Evolutionary conservation across 331 rosid genomes (phyloP).

Genomic region (Malus hybrid): DNA sequence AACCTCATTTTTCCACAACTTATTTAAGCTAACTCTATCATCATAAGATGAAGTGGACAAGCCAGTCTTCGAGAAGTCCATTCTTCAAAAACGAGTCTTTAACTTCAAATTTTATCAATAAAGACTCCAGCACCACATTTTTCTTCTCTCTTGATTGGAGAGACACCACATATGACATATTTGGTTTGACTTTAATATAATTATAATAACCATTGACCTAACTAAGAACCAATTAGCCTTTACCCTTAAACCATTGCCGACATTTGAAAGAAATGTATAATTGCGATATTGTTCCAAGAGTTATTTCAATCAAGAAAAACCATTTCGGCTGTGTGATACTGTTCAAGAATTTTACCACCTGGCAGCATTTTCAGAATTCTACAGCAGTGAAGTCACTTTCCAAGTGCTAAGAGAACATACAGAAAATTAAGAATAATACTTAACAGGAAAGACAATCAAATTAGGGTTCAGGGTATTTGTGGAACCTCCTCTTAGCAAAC

Average conservation of each 20-base stretch:
- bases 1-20: too few relatives aligned
- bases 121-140: too few relatives aligned
- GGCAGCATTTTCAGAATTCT: neutral
- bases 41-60: too few relatives aligned
- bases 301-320: neutral
- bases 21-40: too few relatives aligned
- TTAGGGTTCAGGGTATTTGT: neutral
- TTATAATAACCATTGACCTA: too few relatives aligned
- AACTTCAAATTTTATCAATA: too few relatives aligned
- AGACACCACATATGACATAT: too few relatives aligned
- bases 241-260: neutral
- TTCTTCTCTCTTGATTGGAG: too few relatives aligned
- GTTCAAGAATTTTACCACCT: neutral
- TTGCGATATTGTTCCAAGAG: neutral
- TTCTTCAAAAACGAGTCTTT: too few relatives aligned
- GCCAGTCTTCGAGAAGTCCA: too few relatives aligned
- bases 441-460: neutral
- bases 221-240: neutral
- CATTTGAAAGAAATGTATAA: neutral
- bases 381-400: neutral
- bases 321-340: neutral
- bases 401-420: neutral
- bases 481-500: neutral
- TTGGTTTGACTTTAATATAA: too few relatives aligned
- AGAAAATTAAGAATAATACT: neutral